Evolutionary conservation across 495 filamentous ascomycete genomes (phyloP), one percentile per base, ranked within the genome.

Genomic region (Lasiosphaeria ovina): DNA sequence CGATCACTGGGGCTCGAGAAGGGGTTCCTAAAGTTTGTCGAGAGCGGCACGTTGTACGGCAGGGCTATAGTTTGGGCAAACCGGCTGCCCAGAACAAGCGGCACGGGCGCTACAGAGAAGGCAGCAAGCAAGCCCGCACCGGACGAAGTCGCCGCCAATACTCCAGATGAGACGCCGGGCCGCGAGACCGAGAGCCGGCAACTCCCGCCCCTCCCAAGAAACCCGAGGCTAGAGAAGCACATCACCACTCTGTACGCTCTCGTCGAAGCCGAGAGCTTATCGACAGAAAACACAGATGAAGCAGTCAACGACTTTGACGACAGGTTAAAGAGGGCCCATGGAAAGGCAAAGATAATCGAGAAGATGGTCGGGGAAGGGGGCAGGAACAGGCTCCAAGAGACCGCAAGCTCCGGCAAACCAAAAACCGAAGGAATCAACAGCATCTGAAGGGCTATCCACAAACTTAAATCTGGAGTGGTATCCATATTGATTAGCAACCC

Each of bases 1-100:
- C 89, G 90, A 40, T 79, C 89, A 11, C 90, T 98, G 69, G 94
- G 93, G 0, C 81, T 98, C 3, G 89, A 95, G 67, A 95, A 94
- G 64, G 94, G 93, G 1, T 98, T 93, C 60, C 90, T 94, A 68
- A 97, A 96, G 74, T 96, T 91, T 66, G 64, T 86, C 12, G 86
- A 89, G 59, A 82, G 92, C 66, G 95, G 94, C 1, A 79, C 79
- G 57, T 69, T 99, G 24, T 89, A 93, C 66, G 92, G 94, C n/a
- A 87, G 84, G 67, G 85, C 89, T 3, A 73, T 87, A 1, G 83
- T 98, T 44, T 98, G 93, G 94, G 84, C 87, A 44, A 77, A 74
- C 54, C 75, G 72, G 24, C 59, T 77, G 51, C 66, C 65, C 31
- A 33, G 24, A 48, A 1, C 38, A 36, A 36, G 24, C 12, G 42